Percentiles rank a stretch among this genome's conserved stretches.
phyloP scores from a whole-genome alignment of 192 early-diverging fungal genomes.

The Coemansia sp. region DNA sequence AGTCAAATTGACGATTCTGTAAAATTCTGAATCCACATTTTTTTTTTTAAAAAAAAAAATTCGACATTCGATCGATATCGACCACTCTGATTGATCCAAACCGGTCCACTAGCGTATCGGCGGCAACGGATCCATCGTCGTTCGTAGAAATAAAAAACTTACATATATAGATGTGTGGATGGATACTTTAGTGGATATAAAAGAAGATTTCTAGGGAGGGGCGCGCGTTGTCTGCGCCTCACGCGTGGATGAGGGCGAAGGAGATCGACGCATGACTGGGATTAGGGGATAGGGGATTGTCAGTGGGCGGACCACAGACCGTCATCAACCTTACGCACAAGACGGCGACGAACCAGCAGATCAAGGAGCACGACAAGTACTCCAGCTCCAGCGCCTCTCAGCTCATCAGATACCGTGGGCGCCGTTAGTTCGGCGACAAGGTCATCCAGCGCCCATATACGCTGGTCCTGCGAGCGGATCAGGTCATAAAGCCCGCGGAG shows the following conservation, averaged over 20 bases:
- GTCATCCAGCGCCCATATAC: constrained; percentile 41
- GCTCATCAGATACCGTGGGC: neutral
- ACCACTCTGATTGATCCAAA: neutral
- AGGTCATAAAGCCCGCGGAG: constrained; percentile 33
- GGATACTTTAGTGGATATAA: neutral
- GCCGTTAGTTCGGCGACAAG: constrained; percentile 15
- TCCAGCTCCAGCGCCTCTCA: constrained; percentile 16
- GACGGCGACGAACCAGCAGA: constrained; percentile 32
- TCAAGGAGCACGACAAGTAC: constrained; percentile 36
- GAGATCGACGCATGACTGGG: neutral
- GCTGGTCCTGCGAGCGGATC: constrained; percentile 23
- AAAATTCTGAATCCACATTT: neutral
- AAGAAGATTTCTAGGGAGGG: constrained; percentile 3
- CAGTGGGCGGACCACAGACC: constrained; percentile 43
- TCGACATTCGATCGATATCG: neutral
- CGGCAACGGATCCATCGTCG: neutral
- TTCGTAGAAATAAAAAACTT: neutral
- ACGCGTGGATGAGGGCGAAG: neutral
- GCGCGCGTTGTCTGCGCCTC: neutral
- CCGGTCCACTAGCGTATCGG: neutral
- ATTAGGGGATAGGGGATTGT: neutral
- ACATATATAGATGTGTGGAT: neutral
- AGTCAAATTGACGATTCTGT: constrained; percentile 1
- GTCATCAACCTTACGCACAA: constrained; percentile 38
- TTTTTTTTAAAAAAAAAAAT: neutral